These are phyloP conservation scores for Plantago major DNA, from an alignment of 257 asterid species.

Conservation along the genomic window DNA sequence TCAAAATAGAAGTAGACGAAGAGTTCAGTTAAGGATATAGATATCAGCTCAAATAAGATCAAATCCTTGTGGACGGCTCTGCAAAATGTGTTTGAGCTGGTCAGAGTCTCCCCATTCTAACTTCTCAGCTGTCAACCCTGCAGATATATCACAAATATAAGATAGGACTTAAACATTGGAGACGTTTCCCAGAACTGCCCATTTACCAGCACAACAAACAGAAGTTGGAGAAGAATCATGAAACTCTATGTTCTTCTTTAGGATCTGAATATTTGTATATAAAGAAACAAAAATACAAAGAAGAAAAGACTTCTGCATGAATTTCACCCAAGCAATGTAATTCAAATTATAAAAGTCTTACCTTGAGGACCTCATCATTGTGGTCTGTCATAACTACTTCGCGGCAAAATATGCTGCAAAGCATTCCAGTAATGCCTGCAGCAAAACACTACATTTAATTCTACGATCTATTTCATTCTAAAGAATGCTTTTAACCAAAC, in stretches of 20 bases:
- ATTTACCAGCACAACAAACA: conserved; percentile 44
- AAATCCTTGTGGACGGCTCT: conserved; percentile 61
- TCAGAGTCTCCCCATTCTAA: conserved; percentile 88
- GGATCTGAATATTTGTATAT: conserved; percentile 47
- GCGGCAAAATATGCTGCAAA: conserved; percentile 75
- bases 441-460: conserved; percentile 17
- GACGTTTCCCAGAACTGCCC: conserved; percentile 16
- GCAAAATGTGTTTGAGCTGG: conserved; percentile 57
- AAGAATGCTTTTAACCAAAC: too few relatives aligned
- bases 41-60: conserved; percentile 97
- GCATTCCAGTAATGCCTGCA: conserved; percentile 87
- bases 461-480: not conserved
- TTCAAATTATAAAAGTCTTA: conserved; percentile 35
- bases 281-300: conserved; percentile 14
- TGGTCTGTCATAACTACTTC: conserved; percentile 87
- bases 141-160: conserved; percentile 20
- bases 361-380: conserved; percentile 93
- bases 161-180: conserved; percentile 13
- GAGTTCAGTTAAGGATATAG: conserved; percentile 55
- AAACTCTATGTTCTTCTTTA: conserved; percentile 60
- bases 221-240: conserved; percentile 37
- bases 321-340: conserved; percentile 15
- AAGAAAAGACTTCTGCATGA: conserved; percentile 3
- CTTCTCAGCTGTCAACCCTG: conserved; percentile 61
- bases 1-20: conserved; percentile 10